Evolutionary conservation across 495 filamentous ascomycete species (phyloP).

Genomic region (Aspergillus ellipticus): DNA sequence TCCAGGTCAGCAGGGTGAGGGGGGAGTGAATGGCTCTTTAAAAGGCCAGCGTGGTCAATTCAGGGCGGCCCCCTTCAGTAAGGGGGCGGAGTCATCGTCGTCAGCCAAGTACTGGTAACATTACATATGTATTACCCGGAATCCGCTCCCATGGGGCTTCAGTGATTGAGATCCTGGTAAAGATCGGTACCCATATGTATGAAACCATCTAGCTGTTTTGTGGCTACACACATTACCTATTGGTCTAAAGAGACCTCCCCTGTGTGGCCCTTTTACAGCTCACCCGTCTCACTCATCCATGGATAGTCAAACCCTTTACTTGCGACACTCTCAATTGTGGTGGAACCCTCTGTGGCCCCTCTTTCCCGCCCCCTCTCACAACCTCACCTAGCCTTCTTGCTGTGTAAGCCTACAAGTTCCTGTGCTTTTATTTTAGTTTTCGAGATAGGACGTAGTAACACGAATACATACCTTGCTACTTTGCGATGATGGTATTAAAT

Average conservation of each 20-base stretch:
- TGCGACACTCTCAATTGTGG: not conserved
- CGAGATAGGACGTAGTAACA: too few species aligned
- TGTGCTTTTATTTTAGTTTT: too few species aligned
- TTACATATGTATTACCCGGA: not conserved
- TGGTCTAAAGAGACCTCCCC: not conserved
- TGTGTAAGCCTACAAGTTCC: too few species aligned
- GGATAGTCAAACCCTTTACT: not conserved
- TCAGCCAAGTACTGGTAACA: slow-evolving; percentile 19
- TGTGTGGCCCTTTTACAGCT: not conserved
- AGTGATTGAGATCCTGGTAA: not conserved
- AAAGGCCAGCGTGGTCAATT: slow-evolving; percentile 48
- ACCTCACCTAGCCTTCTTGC: too few species aligned
- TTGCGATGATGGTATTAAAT: too few species aligned
- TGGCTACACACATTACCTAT: not conserved
- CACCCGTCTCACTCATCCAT: too few species aligned
- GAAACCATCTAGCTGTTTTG: too few species aligned
- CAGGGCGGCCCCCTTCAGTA: slow-evolving; percentile 15
- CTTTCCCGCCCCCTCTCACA: too few species aligned
- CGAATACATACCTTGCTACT: too few species aligned
- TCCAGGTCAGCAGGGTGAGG: slow-evolving; percentile 4
- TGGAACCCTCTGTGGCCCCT: not conserved
- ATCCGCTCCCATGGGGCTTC: not conserved
- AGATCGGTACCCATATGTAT: not conserved
- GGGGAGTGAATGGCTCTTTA: slow-evolving; percentile 31
- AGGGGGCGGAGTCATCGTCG: slow-evolving; percentile 22